These are phyloP conservation scores for Boletus coccyginus DNA, from an alignment of 768 basidiomycete genomes.

Conservation along the genomic window DNA sequence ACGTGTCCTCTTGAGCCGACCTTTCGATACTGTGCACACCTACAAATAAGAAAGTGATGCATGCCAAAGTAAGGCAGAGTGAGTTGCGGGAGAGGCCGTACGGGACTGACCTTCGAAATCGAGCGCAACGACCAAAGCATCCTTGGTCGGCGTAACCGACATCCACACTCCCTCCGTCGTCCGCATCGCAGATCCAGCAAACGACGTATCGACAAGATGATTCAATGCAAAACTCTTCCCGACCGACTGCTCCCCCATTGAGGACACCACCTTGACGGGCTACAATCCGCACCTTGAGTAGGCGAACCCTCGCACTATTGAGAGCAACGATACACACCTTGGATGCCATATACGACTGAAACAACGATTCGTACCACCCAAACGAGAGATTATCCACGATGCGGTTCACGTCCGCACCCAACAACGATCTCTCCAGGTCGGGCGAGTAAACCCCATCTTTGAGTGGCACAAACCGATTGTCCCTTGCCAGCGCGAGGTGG, in stretches of 20 bases:
- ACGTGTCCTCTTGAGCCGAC: conserved; percentile 59
- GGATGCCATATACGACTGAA: conserved; percentile 58
- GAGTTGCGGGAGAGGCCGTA: not conserved
- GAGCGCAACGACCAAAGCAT: conserved; percentile 52
- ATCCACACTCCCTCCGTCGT: conserved; percentile 70
- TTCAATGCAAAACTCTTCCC: conserved; percentile 60
- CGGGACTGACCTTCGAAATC: conserved; percentile 55
- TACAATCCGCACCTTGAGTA: conserved; percentile 17
- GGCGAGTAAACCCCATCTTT: conserved; percentile 55
- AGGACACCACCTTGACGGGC: conserved; percentile 65
- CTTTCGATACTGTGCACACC: conserved; percentile 66
- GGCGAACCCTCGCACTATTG: accelerated
- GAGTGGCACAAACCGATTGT: conserved; percentile 60
- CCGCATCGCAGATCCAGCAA: conserved; percentile 65
- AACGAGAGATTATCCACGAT: conserved; percentile 56
- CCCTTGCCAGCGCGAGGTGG: conserved; percentile 56
- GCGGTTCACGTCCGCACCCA: conserved; percentile 56
- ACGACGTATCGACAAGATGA: conserved; percentile 61
- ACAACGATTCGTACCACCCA: conserved; percentile 65
- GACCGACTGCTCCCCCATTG: conserved; percentile 69
- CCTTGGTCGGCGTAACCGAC: conserved; percentile 59
- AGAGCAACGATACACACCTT: conserved; percentile 35
- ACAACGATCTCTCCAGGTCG: conserved; percentile 47
- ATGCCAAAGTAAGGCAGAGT: not conserved
- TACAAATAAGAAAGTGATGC: not conserved